A percentile compares a stretch with the other conserved stretches of the same genome.
Conservation (phyloP, 2,329 filamentous ascomycete genomes). For the Sordariomycetes sp. region DNA sequence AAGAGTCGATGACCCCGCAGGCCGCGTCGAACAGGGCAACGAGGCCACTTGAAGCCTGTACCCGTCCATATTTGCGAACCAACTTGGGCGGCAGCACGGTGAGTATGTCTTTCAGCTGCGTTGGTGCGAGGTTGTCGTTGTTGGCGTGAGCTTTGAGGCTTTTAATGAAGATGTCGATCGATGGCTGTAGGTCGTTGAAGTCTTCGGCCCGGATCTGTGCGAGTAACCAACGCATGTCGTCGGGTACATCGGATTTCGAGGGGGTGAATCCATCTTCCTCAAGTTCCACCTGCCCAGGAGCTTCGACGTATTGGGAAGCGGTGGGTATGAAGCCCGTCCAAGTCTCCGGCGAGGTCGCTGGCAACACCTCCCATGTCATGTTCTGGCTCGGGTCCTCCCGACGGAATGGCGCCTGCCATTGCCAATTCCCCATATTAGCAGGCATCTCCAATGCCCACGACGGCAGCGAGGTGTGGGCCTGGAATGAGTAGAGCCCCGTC, state of each 20-base stretch:
- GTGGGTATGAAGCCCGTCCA: not conserved
- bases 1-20: slow-evolving; percentile 3
- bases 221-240: not conserved
- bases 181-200: not conserved
- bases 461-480: slow-evolving; percentile 16
- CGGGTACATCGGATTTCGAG: not conserved
- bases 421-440: slow-evolving; percentile 30
- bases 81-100: slow-evolving; percentile 2
- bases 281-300: not conserved
- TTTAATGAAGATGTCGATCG: not conserved
- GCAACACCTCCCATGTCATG: not conserved
- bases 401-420: slow-evolving; percentile 33
- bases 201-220: not conserved
- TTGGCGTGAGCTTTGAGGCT: slow-evolving; percentile 4
- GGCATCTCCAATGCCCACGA: slow-evolving; percentile 23
- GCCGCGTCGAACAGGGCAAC: slow-evolving; percentile 3
- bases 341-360: not conserved
- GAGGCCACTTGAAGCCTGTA: not conserved
- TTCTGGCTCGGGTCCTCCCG: not conserved
- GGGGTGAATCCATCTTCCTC: not conserved
- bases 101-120: slow-evolving; percentile 5
- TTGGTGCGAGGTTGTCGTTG: slow-evolving; percentile 5
- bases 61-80: not conserved
- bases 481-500: slow-evolving; percentile 29
- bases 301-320: no score